Conservation (phyloP, 2,329 filamentous ascomycete species). For the Trichocomaceae sp. region DNA sequence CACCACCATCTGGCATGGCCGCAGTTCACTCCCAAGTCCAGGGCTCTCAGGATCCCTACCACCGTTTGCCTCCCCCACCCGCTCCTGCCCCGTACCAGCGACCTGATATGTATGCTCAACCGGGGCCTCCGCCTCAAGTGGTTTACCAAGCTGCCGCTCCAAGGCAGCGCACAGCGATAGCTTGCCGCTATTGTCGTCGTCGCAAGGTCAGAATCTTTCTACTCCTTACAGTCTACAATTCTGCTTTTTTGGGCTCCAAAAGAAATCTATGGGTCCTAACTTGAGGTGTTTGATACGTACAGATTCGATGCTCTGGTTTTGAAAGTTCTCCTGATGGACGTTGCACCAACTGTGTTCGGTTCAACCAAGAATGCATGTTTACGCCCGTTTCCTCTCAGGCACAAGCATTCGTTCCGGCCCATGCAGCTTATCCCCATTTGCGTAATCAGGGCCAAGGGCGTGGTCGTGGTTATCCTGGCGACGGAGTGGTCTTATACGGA, state of each 20-base stretch:
- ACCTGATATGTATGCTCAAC: conserved; percentile 36
- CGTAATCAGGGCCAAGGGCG: conserved; percentile 35
- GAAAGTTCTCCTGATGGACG: conserved; percentile 65
- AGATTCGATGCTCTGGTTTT: conserved; percentile 73
- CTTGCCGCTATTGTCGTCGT: conserved; percentile 47
- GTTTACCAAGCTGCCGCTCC: conserved; percentile 43
- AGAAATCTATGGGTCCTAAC: background rate
- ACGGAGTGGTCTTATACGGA: conserved; percentile 40
- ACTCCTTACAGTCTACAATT: background rate
- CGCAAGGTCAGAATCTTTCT: conserved; percentile 40
- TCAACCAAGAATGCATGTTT: conserved; percentile 72
- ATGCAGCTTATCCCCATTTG: conserved; percentile 55
- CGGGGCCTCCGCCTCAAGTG: conserved; percentile 29
- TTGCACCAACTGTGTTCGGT: conserved; percentile 65
- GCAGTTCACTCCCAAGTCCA: conserved; percentile 36
- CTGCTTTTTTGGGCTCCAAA: too few species aligned
- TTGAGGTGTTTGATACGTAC: conserved; percentile 4
- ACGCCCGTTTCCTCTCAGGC: conserved; percentile 68
- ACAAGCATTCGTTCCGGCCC: conserved; percentile 66
- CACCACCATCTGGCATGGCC: conserved; percentile 34
- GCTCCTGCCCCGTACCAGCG: conserved; percentile 31
- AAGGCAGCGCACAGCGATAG: conserved; percentile 47
- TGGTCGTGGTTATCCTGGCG: conserved; percentile 29
- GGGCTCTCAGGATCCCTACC: conserved; percentile 38
- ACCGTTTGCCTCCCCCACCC: conserved; percentile 37